Evolutionary conservation across 352 stramenopile genomes (phyloP).

Genomic region (Pythium biforme): DNA sequence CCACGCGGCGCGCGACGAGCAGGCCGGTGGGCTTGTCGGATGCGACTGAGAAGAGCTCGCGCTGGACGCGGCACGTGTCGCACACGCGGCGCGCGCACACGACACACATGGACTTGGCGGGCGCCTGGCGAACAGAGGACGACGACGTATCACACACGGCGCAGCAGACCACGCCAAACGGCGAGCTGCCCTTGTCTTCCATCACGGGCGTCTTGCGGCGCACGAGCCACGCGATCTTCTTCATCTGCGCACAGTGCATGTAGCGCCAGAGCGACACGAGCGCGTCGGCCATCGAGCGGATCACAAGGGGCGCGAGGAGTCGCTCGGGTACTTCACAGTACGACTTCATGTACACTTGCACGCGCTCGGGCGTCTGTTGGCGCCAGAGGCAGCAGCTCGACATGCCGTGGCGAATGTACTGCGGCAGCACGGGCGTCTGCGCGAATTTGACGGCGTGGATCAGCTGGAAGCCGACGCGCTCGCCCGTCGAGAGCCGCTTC

Average conservation of each 20-base stretch:
- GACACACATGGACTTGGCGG: slow-evolving; percentile 16
- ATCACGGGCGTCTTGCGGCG: slow-evolving; percentile 17
- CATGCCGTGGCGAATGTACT: slow-evolving; percentile 44
- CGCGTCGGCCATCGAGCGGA: slow-evolving; percentile 39
- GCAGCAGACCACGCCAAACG: slow-evolving; percentile 3
- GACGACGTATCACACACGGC: slow-evolving; percentile 12
- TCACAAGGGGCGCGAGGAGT: slow-evolving; percentile 35
- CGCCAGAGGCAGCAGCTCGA: slow-evolving; percentile 54
- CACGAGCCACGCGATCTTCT: slow-evolving; percentile 65
- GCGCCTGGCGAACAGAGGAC: neutral
- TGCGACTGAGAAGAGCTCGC: slow-evolving; percentile 20
- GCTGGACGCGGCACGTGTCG: slow-evolving; percentile 22
- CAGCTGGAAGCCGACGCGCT: slow-evolving; percentile 58
- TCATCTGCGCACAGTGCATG: slow-evolving; percentile 61
- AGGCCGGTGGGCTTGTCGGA: neutral
- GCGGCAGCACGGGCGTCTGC: slow-evolving; percentile 39
- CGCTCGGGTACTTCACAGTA: slow-evolving; percentile 45
- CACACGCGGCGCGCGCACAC: slow-evolving; percentile 23
- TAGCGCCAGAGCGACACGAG: slow-evolving; percentile 40
- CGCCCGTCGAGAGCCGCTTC: slow-evolving; percentile 37
- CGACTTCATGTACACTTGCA: slow-evolving; percentile 41
- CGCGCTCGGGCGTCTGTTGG: slow-evolving; percentile 26
- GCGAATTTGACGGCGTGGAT: slow-evolving; percentile 63
- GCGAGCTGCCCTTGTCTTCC: neutral
- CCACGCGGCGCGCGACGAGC: slow-evolving; percentile 10